Percentiles rank a stretch among this genome's conserved stretches.
These are phyloP conservation scores for Punctularia strigosozonata DNA, from an alignment of 768 basidiomycete species.

Conservation along the genomic window DNA sequence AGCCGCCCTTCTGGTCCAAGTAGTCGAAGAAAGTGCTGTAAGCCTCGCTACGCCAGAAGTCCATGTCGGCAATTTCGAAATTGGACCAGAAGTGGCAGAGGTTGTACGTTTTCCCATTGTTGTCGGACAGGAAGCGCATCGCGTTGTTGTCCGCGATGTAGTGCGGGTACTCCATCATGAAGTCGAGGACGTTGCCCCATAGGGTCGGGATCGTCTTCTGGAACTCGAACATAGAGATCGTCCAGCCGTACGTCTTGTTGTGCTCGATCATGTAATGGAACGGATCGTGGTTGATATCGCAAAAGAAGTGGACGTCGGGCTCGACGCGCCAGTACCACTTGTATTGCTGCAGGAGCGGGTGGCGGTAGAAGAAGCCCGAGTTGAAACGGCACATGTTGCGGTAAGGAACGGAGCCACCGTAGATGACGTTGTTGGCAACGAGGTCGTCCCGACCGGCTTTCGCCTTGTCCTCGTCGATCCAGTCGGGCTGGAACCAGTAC, in stretches of 20 bases:
- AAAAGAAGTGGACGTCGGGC: constrained; percentile 70
- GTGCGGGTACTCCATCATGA: constrained; percentile 40
- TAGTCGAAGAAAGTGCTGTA: constrained; percentile 78
- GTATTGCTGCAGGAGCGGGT: constrained; percentile 51
- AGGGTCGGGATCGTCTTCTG: constrained; percentile 50
- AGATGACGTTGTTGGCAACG: constrained; percentile 33
- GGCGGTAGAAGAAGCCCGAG: constrained; percentile 62
- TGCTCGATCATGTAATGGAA: constrained; percentile 64
- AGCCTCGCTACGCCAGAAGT: constrained; percentile 78
- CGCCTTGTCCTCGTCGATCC: constrained; percentile 61
- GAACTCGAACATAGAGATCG: constrained; percentile 54
- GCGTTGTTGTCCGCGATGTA: constrained; percentile 46
- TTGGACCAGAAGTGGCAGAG: constrained; percentile 56
- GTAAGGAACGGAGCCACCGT: constrained; percentile 29
- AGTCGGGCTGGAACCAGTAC: constrained; percentile 63
- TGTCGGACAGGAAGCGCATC: constrained; percentile 52
- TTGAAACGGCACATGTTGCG: constrained; percentile 75
- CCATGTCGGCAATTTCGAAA: constrained; percentile 78
- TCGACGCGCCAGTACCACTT: constrained; percentile 78
- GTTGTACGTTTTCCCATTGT: constrained; percentile 55
- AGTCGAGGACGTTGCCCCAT: constrained; percentile 44
- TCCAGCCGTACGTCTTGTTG: constrained; percentile 61
- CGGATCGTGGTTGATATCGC: constrained; percentile 54
- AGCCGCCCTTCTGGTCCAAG: constrained; percentile 75
- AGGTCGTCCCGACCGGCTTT: constrained; percentile 38